A percentile compares a stretch with the other conserved stretches of the same genome.
Evolutionary conservation across 805 yeast species (phyloP).

Genomic region (Candida tallmaniae): DNA sequence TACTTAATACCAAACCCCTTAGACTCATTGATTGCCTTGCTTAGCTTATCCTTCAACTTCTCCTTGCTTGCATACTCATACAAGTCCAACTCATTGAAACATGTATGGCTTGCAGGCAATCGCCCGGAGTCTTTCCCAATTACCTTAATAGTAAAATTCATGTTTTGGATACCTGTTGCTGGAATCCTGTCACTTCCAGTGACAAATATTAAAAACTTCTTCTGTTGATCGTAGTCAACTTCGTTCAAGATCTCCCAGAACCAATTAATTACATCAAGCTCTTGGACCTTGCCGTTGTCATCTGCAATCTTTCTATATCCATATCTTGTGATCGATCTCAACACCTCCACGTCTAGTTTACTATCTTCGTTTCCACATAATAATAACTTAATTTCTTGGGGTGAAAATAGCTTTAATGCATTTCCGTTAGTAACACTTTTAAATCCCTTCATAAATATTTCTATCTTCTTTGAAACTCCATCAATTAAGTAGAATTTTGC

Average conservation of each 20-base stretch:
- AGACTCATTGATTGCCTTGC: slow-evolving; percentile 69
- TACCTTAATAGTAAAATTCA: slow-evolving; percentile 49
- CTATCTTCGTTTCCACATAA: slow-evolving; percentile 72
- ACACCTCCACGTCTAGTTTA: slow-evolving; percentile 58
- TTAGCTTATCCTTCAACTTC: slow-evolving; percentile 54
- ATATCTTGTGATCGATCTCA: slow-evolving; percentile 72
- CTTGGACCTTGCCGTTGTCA: slow-evolving; percentile 24
- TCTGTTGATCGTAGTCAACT: slow-evolving; percentile 46
- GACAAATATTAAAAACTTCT: slow-evolving; percentile 64
- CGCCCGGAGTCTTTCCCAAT: slow-evolving; percentile 50
- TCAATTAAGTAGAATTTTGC: slow-evolving; percentile 56
- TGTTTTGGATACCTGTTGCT: slow-evolving; percentile 80
- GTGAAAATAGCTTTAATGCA: slow-evolving; percentile 72
- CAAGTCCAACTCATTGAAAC: slow-evolving; percentile 85
- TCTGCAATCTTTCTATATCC: slow-evolving; percentile 40
- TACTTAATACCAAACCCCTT: slow-evolving; percentile 82
- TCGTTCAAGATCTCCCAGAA: slow-evolving; percentile 77
- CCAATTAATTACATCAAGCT: slow-evolving; percentile 53
- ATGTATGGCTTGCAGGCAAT: slow-evolving; percentile 87
- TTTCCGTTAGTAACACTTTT: slow-evolving; percentile 72
- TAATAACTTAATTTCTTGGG: slow-evolving; percentile 75
- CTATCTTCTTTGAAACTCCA: slow-evolving; percentile 49
- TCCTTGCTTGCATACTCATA: slow-evolving; percentile 57
- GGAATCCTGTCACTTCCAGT: slow-evolving; percentile 93
- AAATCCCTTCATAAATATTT: slow-evolving; percentile 67